These are phyloP conservation scores for Tricholoma sp. DNA, from an alignment of 768 basidiomycete genomes.

Conservation along the genomic window DNA sequence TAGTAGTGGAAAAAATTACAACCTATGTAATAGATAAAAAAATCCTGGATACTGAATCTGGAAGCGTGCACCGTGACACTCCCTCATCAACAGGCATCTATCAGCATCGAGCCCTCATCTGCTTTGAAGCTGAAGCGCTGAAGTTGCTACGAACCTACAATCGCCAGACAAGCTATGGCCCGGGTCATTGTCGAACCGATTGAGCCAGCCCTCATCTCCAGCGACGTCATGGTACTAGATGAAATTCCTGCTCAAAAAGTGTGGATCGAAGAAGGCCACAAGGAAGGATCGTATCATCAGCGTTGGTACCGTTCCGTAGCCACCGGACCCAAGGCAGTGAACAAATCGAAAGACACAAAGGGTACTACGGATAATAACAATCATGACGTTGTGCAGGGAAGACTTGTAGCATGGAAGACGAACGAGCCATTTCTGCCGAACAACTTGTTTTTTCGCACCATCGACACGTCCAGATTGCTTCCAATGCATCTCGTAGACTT, in stretches of 20 bases:
- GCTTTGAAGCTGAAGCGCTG: too few relatives aligned
- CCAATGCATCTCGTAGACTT: constrained; percentile 19
- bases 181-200: not conserved
- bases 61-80: too few relatives aligned
- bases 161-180: too few relatives aligned
- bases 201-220: constrained; percentile 5
- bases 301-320: constrained; percentile 12
- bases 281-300: constrained; percentile 10
- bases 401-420: too few relatives aligned
- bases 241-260: constrained; percentile 1
- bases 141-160: too few relatives aligned
- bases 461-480: constrained; percentile 19
- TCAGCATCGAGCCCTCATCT: too few relatives aligned
- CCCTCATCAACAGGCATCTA: too few relatives aligned
- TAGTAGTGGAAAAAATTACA: too few relatives aligned
- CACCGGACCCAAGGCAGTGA: constrained; percentile 5
- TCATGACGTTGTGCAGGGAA: too few relatives aligned
- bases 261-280: not conserved
- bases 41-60: too few relatives aligned
- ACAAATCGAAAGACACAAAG: not conserved
- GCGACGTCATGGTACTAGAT: not conserved
- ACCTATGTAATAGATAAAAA: too few relatives aligned
- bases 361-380: too few relatives aligned
- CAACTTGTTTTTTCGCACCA: constrained; percentile 16
- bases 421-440: not conserved